These are phyloP conservation scores for Microcos paniculata DNA, from an alignment of 345 rosid genomes.

Conservation along the genomic window DNA sequence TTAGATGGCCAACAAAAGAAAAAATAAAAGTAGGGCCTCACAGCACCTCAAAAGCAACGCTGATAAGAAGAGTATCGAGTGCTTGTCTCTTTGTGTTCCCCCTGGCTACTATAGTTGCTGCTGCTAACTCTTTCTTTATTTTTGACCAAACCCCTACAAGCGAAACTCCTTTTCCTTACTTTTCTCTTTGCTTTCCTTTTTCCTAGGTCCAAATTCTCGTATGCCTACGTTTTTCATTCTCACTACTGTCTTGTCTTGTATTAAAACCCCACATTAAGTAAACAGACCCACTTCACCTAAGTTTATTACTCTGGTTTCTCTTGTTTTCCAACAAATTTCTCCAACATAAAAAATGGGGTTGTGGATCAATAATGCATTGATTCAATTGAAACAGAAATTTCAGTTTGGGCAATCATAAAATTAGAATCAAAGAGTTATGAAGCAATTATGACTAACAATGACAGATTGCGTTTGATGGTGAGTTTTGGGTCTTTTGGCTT, in stretches of 20 bases:
- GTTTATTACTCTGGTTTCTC: neutral
- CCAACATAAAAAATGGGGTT: too few relatives aligned
- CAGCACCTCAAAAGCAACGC: conserved; percentile 45
- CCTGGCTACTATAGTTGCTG: neutral
- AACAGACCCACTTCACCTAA: neutral
- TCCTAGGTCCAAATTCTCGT: conserved; percentile 11
- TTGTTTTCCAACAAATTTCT: neutral
- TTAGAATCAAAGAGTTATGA: too few relatives aligned
- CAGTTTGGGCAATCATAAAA: too few relatives aligned
- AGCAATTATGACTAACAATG: neutral
- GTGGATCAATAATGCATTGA: too few relatives aligned
- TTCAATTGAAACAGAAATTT: too few relatives aligned
- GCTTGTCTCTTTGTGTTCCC: conserved; percentile 23
- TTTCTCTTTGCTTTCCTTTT: neutral
- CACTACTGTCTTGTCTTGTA: neutral
- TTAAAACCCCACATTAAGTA: neutral
- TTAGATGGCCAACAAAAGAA: conserved; percentile 31
- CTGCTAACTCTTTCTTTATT: neutral
- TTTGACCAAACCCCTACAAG: conserved; percentile 17
- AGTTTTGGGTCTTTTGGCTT: too few relatives aligned
- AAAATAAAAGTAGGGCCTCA: conserved; percentile 20
- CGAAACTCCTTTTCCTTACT: neutral
- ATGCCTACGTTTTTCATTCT: neutral
- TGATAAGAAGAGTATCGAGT: conserved; percentile 25
- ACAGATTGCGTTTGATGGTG: neutral